phyloP scores from a whole-genome alignment of 192 early-diverging fungal species.

The Coemansia sp. region DNA sequence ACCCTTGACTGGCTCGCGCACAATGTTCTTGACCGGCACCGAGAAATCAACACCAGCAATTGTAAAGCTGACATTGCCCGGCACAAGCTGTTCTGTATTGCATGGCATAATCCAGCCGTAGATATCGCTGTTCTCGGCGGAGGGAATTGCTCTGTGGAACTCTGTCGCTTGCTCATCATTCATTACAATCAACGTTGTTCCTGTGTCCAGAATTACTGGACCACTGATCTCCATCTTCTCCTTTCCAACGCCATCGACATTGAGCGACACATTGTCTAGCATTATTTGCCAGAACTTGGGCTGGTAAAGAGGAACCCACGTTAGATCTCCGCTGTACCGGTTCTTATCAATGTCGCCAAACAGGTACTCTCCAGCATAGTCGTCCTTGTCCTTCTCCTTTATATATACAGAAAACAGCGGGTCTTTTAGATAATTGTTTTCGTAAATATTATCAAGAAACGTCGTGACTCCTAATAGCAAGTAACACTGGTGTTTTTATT shows the following conservation, averaged over 20 bases:
- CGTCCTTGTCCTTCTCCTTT: conserved; percentile 51
- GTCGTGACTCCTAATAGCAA: conserved; percentile 44
- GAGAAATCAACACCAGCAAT: conserved; percentile 48
- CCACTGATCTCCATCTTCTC: conserved; percentile 46
- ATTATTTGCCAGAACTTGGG: conserved; percentile 60
- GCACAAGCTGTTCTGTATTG: conserved; percentile 49
- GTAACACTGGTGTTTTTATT: too few relatives aligned
- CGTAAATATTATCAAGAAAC: conserved; percentile 58
- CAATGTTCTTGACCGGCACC: conserved; percentile 42
- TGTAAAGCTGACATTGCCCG: conserved; percentile 48
- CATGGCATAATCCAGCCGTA: conserved; percentile 57
- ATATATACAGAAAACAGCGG: conserved; percentile 74
- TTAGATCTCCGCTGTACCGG: conserved; percentile 56
- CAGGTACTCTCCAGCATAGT: conserved; percentile 60
- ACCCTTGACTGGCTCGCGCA: conserved; percentile 55
- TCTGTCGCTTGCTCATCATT: conserved; percentile 57
- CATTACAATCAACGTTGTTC: conserved; percentile 65
- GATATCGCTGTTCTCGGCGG: conserved; percentile 48
- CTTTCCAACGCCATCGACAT: conserved; percentile 31
- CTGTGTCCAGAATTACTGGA: conserved; percentile 63
- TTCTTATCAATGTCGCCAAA: conserved; percentile 60
- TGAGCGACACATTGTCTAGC: conserved; percentile 50
- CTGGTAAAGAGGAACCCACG: conserved; percentile 57
- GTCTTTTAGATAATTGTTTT: conserved; percentile 58
- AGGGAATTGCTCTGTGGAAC: conserved; percentile 56